Evolutionary conservation across 495 filamentous ascomycete species (phyloP).

Genomic region (Delitschia confertaspora): DNA sequence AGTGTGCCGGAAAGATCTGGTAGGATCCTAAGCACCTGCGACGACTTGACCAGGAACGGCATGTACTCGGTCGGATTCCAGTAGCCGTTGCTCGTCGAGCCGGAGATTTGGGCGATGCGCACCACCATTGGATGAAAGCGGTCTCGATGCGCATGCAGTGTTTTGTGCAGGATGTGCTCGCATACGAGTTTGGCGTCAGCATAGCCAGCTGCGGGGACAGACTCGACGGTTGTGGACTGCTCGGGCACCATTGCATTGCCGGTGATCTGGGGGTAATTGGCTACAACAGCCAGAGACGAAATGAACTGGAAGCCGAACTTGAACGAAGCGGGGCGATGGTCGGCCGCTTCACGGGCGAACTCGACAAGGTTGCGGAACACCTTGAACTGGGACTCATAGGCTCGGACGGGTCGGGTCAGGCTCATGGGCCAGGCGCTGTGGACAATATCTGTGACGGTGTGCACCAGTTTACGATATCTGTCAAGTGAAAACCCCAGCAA

Average conservation of each 20-base stretch:
- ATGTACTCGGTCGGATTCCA: constrained; percentile 48
- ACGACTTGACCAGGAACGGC: constrained; percentile 44
- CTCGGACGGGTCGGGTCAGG: constrained; percentile 35
- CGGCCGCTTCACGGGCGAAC: constrained; percentile 33
- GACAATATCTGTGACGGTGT: constrained; percentile 4
- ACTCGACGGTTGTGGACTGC: too few relatives aligned
- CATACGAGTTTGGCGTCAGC: constrained; percentile 14
- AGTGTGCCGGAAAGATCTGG: constrained; percentile 38
- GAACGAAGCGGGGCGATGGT: constrained; percentile 9
- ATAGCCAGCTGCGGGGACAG: constrained; percentile 11
- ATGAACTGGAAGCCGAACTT: constrained; percentile 52
- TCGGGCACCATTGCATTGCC: constrained; percentile 20
- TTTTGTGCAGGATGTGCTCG: too few relatives aligned
- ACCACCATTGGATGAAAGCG: too few relatives aligned
- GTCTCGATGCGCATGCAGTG: too few relatives aligned
- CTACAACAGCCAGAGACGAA: constrained; percentile 47
- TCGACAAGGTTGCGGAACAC: constrained; percentile 42
- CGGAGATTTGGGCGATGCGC: too few relatives aligned
- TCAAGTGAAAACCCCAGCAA: constrained; percentile 38
- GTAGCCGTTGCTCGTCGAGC: constrained; percentile 41
- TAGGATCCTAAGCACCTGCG: constrained; percentile 39
- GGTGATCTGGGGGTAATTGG: constrained; percentile 34
- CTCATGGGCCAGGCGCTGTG: constrained; percentile 28
- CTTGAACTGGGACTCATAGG: constrained; percentile 44
- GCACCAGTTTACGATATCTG: not conserved